A percentile compares a stretch with the other conserved stretches of the same genome.
phyloP scores from a whole-genome alignment of 2,329 filamentous ascomycete genomes.

The Arthrobotrys sphaeroides region DNA sequence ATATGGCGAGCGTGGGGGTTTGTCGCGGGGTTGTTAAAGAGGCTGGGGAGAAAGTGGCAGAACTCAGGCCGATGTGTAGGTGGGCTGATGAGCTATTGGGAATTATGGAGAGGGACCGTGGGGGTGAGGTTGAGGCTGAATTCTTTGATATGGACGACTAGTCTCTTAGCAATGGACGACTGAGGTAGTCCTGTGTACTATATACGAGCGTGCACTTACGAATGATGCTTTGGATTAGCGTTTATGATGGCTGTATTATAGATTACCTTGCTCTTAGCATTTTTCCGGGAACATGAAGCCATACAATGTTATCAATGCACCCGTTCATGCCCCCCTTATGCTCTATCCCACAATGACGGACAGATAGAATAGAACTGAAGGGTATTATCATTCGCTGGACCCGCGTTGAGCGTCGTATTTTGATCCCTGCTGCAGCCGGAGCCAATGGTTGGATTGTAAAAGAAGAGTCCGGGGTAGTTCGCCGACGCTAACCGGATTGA shows the following conservation, averaged over 20 bases:
- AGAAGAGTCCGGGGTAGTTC: conserved; percentile 40
- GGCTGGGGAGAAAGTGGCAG: conserved; percentile 6
- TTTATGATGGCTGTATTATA: too few species aligned
- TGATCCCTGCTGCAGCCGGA: conserved; percentile 18
- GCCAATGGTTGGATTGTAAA: conserved; percentile 30
- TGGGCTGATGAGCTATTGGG: conserved; percentile 12
- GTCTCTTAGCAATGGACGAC: too few species aligned
- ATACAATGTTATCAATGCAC: too few species aligned
- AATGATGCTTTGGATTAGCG: too few species aligned
- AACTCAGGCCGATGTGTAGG: conserved; percentile 15
- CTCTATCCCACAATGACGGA: too few species aligned
- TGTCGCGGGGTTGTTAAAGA: conserved; percentile 35
- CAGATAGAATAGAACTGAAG: too few species aligned
- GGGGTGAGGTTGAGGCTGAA: background rate
- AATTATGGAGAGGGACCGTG: background rate
- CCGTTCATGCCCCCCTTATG: too few species aligned
- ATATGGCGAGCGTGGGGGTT: conserved; percentile 9
- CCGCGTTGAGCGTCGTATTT: background rate
- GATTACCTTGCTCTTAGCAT: too few species aligned
- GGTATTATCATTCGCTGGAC: too few species aligned
- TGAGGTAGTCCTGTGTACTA: too few species aligned
- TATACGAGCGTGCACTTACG: too few species aligned
- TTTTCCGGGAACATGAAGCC: too few species aligned
- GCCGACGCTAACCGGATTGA: conserved; percentile 41
- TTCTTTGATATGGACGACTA: conserved; percentile 51